Evolutionary conservation across 495 filamentous ascomycete genomes (phyloP), one percentile per base, ranked within the genome.

Genomic region (Daldinia caldariorum): DNA sequence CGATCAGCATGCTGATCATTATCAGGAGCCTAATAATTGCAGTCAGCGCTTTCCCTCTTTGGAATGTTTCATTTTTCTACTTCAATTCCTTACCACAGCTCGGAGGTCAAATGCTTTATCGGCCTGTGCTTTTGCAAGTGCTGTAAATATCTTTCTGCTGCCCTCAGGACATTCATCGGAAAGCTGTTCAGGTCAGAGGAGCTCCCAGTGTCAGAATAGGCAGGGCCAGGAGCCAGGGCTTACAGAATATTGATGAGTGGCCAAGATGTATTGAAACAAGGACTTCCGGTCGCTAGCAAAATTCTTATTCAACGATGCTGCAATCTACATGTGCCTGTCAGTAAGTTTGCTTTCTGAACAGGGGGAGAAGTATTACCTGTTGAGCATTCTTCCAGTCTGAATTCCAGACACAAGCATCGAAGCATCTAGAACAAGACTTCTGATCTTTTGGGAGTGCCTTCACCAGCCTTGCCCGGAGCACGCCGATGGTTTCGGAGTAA

Each of bases 351-450:
- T 35, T 10, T 34, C 0, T 12, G 6, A 47, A 14, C 20, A 8
- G 6, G 12, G 26, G 38, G 29, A 39, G 3, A 39, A 1, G 18
- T 6, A 60, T 7, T 65, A 83, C 82, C 77, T 83, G 81, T 66
- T 85, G 83, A 16, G 83, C 82, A 70, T 79, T 82, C 54, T 80
- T 79, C 61, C 83, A 80, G 55, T 85, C 83, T 69, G 79, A 82
- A 41, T 79, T 72, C 66, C 77, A 78, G 43, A 85, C 67, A 62
- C 83, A 85, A 6, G 77, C 59, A 58, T 82, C 77, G 10, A 84
- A 75, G 51, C 80, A 85, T 35, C 74, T 72, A 3, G 74, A 53
- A 5, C 78, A 74, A 16, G 74, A 56, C 29, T 69, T 35, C 49
- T 65, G 75, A 61, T 79, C 81, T 63, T 78, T 81, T 26, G 82